Conservation (phyloP, 1,284 basidiomycete genomes). For the Pyrrhoderma noxium region DNA sequence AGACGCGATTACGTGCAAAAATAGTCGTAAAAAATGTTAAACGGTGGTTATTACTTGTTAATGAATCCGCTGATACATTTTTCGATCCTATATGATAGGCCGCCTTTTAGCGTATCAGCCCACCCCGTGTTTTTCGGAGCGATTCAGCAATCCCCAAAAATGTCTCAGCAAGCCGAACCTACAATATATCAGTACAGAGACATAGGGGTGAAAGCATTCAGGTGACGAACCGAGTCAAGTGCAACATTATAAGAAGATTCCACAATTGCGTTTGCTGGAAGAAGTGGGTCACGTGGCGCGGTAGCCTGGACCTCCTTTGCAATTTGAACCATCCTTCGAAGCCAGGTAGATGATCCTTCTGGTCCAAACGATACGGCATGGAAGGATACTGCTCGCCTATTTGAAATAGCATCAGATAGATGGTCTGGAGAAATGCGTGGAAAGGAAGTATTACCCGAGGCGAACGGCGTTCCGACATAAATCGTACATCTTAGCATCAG, state of each 20-base stretch:
- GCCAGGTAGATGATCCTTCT: constrained; percentile 25
- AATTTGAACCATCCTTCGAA: constrained; percentile 48
- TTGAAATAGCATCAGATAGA: too few species aligned
- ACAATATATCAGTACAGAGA: not conserved
- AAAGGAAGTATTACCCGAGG: constrained; percentile 35
- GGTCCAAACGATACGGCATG: constrained; percentile 54
- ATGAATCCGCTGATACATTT: too few species aligned
- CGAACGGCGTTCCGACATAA: constrained; percentile 40
- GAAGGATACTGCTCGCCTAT: constrained; percentile 50
- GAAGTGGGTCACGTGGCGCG: constrained; percentile 39
- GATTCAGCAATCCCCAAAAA: constrained; percentile 59
- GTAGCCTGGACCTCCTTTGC: constrained; percentile 42
- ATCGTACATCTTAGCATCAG: constrained; percentile 36
- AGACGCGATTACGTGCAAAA: too few species aligned
- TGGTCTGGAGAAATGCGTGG: too few species aligned
- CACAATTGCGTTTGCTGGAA: constrained; percentile 31
- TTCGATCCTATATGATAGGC: not conserved
- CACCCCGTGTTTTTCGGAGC: constrained; percentile 44
- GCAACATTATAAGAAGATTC: constrained; percentile 46
- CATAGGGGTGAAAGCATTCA: not conserved
- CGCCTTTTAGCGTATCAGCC: constrained; percentile 4
- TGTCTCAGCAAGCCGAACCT: constrained; percentile 52
- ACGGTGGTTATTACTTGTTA: too few species aligned
- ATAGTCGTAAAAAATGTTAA: too few species aligned
- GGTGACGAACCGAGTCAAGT: constrained; percentile 42